Conservation (phyloP, 352 stramenopile genomes). For the Thalassiosira mediterranea region DNA sequence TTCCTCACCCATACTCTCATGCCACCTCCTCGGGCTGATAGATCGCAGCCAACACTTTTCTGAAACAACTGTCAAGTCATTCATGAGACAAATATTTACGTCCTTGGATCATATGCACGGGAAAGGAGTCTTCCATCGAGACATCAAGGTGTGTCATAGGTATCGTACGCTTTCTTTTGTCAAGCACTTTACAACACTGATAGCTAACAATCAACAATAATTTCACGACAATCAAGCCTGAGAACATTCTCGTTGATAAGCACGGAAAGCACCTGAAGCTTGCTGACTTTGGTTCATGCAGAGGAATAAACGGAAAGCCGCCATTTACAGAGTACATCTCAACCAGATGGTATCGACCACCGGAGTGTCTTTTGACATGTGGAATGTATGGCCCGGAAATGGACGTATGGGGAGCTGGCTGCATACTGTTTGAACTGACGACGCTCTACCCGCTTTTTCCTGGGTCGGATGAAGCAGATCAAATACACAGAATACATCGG, state of each 20-base stretch:
- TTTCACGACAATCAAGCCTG: conserved; percentile 64
- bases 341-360: conserved; percentile 94
- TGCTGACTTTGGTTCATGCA: conserved; percentile 94
- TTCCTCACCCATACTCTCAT: no score
- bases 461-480: conserved; percentile 92
- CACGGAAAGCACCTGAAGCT: conserved; percentile 84
- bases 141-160: conserved; percentile 85
- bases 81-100: conserved; percentile 93
- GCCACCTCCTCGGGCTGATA: no score
- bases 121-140: conserved; percentile 96
- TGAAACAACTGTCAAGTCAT: conserved; percentile 74
- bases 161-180: conserved; percentile 1
- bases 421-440: conserved; percentile 95
- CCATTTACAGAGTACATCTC: conserved; percentile 97
- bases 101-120: conserved; percentile 96
- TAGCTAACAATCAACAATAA: no score
- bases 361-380: conserved; percentile 93
- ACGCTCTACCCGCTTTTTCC: conserved; percentile 93
- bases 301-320: conserved; percentile 94
- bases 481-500: conserved; percentile 95
- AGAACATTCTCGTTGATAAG: conserved; percentile 93
- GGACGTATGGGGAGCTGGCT: conserved; percentile 95
- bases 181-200: background rate
- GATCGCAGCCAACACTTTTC: conserved; percentile 47
- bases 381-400: conserved; percentile 95